These are phyloP conservation scores for Roridomyces roridus DNA, from an alignment of 768 basidiomycete genomes.

Conservation along the genomic window DNA sequence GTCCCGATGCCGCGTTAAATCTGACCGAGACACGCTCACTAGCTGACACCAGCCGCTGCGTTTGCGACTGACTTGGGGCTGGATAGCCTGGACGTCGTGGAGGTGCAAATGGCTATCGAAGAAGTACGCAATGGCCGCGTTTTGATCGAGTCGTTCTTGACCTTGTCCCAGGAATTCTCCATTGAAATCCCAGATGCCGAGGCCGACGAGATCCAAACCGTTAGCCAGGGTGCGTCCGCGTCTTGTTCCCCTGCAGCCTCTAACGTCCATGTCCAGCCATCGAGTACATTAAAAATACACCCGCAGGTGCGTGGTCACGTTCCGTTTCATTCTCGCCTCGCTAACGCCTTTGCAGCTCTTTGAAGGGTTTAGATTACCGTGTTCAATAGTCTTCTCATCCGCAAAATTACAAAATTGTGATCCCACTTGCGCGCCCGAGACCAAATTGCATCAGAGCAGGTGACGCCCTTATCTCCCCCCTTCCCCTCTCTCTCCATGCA, in stretches of 20 bases:
- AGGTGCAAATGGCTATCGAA: constrained; percentile 99
- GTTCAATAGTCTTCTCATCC: constrained; percentile 41
- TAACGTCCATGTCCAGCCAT: constrained; percentile 16
- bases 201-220: constrained; percentile 92
- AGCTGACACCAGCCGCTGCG: constrained; percentile 72
- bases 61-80: constrained; percentile 88
- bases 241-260: constrained; percentile 17
- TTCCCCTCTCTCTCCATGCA: neutral
- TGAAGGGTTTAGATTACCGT: constrained; percentile 43
- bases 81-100: constrained; percentile 96
- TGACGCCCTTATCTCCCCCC: constrained; percentile 21
- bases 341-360: constrained; percentile 45
- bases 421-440: neutral
- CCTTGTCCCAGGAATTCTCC: constrained; percentile 77
- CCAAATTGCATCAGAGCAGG: constrained; percentile 14
- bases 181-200: constrained; percentile 99
- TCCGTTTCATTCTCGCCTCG: constrained; percentile 19
- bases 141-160: constrained; percentile 7
- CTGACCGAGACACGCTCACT: constrained; percentile 10
- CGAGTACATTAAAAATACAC: constrained; percentile 26
- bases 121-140: constrained; percentile 55
- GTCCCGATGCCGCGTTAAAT: too few species aligned
- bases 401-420: constrained; percentile 40
- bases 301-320: constrained; percentile 18
- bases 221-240: constrained; percentile 79